These are phyloP conservation scores for Fraxinus platypoda DNA, from an alignment of 305 asterid genomes.

Conservation along the genomic window DNA sequence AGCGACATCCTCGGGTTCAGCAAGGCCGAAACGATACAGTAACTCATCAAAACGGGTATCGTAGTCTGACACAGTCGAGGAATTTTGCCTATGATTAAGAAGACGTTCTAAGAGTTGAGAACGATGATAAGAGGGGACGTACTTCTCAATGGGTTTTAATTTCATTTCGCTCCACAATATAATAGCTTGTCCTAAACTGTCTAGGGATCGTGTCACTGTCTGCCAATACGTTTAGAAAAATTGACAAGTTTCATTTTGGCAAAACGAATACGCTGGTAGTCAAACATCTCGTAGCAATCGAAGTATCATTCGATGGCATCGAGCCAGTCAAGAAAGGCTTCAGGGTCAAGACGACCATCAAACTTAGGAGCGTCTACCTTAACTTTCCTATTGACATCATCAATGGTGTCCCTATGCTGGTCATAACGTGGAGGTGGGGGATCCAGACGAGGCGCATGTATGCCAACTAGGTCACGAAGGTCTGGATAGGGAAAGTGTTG, in stretches of 20 bases:
- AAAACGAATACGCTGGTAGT: too few relatives aligned
- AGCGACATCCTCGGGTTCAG: neutral
- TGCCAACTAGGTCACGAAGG: too few relatives aligned
- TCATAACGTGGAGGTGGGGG: too few relatives aligned
- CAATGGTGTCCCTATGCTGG: too few relatives aligned
- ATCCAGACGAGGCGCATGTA: too few relatives aligned
- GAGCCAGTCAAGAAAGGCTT: too few relatives aligned
- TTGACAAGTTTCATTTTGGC: neutral
- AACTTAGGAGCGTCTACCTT: too few relatives aligned
- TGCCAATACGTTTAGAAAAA: neutral
- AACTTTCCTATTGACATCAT: too few relatives aligned
- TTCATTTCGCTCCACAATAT: neutral
- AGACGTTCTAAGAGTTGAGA: neutral
- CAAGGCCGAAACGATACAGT: too few relatives aligned
- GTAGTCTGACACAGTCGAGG: neutral
- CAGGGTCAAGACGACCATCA: too few relatives aligned
- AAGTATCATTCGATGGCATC: too few relatives aligned
- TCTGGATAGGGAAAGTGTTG: neutral
- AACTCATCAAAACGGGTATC: neutral
- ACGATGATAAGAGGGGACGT: neutral
- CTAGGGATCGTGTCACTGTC: neutral
- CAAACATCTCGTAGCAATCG: too few relatives aligned
- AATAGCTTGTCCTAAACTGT: neutral
- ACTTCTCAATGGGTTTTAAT: neutral
- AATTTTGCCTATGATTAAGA: neutral